phyloP scores from a whole-genome alignment of 1,284 basidiomycete species.

The Paramarasmius palmivorus region DNA sequence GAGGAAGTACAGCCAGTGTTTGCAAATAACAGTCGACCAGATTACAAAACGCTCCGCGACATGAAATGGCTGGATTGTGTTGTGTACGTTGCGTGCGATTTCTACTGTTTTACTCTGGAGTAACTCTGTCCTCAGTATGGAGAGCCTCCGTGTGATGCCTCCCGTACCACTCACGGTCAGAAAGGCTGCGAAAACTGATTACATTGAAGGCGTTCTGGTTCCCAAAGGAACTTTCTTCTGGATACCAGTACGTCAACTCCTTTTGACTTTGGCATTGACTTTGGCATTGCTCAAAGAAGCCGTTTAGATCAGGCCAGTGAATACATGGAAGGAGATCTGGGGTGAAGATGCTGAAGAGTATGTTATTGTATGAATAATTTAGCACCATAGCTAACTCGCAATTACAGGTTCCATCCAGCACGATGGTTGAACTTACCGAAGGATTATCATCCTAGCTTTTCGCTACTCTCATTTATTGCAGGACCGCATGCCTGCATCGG shows the following conservation, averaged over 20 bases:
- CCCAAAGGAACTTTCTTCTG: slow-evolving; percentile 48
- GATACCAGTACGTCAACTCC: slow-evolving; percentile 39
- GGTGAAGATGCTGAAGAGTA: slow-evolving; percentile 47
- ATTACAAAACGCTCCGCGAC: slow-evolving; percentile 46
- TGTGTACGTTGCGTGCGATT: slow-evolving; percentile 37
- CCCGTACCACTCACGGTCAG: slow-evolving; percentile 49
- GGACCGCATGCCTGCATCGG: slow-evolving; percentile 52
- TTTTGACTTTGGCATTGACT: neutral
- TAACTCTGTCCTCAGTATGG: slow-evolving; percentile 7
- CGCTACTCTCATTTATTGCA: slow-evolving; percentile 43
- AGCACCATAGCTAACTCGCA: neutral
- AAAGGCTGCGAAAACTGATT: slow-evolving; percentile 39
- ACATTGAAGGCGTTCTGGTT: slow-evolving; percentile 43
- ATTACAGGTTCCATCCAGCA: slow-evolving; percentile 36
- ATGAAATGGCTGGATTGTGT: slow-evolving; percentile 48
- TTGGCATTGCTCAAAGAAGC: neutral
- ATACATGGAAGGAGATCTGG: slow-evolving; percentile 47
- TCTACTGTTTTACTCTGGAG: neutral
- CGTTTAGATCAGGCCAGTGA: slow-evolving; percentile 45
- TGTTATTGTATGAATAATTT: slow-evolving; percentile 7
- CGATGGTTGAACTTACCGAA: slow-evolving; percentile 44
- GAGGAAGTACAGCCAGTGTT: slow-evolving; percentile 41
- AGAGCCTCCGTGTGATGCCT: slow-evolving; percentile 40
- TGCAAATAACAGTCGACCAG: slow-evolving; percentile 35
- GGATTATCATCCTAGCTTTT: slow-evolving; percentile 36